Percentiles rank a stretch among this genome's conserved stretches.
phyloP scores from a whole-genome alignment of 345 rosid species.

The Salix viminalis region DNA sequence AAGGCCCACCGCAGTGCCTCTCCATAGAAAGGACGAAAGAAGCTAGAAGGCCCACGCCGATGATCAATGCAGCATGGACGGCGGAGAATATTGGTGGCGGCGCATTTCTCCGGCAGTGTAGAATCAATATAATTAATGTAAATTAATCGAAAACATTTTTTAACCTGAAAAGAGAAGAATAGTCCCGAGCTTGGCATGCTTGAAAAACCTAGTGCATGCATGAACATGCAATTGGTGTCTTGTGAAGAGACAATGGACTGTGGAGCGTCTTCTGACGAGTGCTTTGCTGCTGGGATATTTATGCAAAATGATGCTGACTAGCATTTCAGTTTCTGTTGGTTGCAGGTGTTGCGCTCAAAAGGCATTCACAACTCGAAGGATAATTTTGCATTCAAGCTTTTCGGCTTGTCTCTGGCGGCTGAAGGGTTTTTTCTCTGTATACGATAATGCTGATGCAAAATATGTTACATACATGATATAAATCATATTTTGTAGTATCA shows the following conservation, averaged over 20 bases:
- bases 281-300: not conserved
- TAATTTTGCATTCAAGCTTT: not conserved
- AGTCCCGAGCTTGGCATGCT: not conserved
- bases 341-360: not conserved
- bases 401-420: not conserved
- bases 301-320: not conserved
- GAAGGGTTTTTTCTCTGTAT: not conserved
- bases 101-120: too few species aligned
- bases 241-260: not conserved
- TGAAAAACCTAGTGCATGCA: not conserved
- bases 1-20: not conserved
- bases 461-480: too few species aligned
- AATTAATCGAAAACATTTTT: too few species aligned
- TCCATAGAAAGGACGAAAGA: not conserved
- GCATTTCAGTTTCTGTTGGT: not conserved
- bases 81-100: too few species aligned
- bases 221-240: not conserved
- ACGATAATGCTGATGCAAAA: not conserved
- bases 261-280: not conserved
- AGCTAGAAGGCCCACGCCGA: not conserved
- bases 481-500: too few species aligned
- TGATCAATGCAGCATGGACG: too few species aligned
- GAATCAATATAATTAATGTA: too few species aligned
- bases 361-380: too few species aligned
- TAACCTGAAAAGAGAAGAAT: too few species aligned